These are phyloP conservation scores for Ammopiptanthus mongolicus DNA, from an alignment of 306 rosid species.

Conservation along the genomic window DNA sequence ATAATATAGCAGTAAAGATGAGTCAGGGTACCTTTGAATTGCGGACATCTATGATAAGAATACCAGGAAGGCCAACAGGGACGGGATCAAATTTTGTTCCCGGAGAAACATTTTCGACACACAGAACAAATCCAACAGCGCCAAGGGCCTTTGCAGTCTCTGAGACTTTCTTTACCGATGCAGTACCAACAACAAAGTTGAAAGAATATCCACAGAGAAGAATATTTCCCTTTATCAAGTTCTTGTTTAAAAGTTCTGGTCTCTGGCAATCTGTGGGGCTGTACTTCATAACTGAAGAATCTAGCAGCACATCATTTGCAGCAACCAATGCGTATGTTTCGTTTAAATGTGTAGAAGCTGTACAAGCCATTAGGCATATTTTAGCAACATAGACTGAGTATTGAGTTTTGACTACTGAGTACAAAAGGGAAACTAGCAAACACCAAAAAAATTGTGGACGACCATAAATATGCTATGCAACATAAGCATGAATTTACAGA, in stretches of 20 bases:
- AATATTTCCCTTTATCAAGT: slow-evolving; percentile 84
- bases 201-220: slow-evolving; percentile 99
- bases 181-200: slow-evolving; percentile 82
- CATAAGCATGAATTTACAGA: neutral
- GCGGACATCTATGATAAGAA: slow-evolving; percentile 73
- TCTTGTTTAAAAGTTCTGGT: slow-evolving; percentile 87
- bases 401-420: neutral
- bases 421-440: neutral
- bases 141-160: slow-evolving; percentile 93
- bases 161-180: slow-evolving; percentile 83
- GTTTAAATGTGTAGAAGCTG: slow-evolving; percentile 83
- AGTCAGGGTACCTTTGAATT: slow-evolving; percentile 63
- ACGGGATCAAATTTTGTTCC: slow-evolving; percentile 98
- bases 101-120: slow-evolving; percentile 87
- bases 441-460: neutral
- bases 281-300: slow-evolving; percentile 78
- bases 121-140: slow-evolving; percentile 94
- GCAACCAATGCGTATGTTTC: slow-evolving; percentile 80
- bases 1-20: neutral
- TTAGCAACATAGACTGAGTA: slow-evolving; percentile 13
- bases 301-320: slow-evolving; percentile 87
- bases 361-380: slow-evolving; percentile 22
- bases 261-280: slow-evolving; percentile 95
- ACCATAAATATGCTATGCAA: neutral
- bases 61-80: slow-evolving; percentile 87